phyloP scores from a whole-genome alignment of 2,329 filamentous ascomycete species.

The Fusarium guadeloupense region DNA sequence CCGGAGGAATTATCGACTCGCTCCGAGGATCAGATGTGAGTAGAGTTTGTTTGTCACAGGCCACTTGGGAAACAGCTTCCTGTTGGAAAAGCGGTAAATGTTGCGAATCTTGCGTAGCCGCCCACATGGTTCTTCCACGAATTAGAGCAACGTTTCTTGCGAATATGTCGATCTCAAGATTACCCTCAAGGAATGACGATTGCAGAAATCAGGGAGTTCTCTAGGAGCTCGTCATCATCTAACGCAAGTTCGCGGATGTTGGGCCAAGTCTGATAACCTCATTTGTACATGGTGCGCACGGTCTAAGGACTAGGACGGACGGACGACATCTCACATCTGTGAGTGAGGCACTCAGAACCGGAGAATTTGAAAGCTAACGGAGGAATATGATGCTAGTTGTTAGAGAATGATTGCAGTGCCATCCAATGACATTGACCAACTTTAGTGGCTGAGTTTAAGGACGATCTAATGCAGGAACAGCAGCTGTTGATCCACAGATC shows the following conservation, averaged over 20 bases:
- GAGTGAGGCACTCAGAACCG: background rate
- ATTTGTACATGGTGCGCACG: background rate
- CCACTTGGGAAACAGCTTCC: conserved; percentile 3
- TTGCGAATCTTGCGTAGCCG: background rate
- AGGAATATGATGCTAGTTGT: background rate
- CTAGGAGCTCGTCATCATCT: background rate
- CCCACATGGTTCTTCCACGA: conserved; percentile 12
- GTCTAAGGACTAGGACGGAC: conserved; percentile 8
- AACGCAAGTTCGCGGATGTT: background rate
- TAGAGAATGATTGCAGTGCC: background rate
- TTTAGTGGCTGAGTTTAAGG: background rate
- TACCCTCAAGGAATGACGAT: conserved; percentile 5
- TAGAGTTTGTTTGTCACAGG: conserved; percentile 2
- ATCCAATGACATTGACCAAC: background rate
- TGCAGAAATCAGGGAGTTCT: conserved; percentile 2
- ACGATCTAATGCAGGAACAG: background rate
- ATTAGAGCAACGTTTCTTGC: background rate
- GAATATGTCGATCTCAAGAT: background rate
- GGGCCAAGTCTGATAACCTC: conserved; percentile 16
- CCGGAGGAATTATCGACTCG: background rate
- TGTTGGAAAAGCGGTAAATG: conserved; percentile 13
- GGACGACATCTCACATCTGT: conserved; percentile 1
- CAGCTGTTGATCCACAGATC: background rate
- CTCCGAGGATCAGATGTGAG: conserved; percentile 1
- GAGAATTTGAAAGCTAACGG: background rate